A percentile compares a stretch with the other conserved stretches of the same genome.
Conservation (phyloP, 2,329 filamentous ascomycete species). For the Aureobasidium sp. region DNA sequence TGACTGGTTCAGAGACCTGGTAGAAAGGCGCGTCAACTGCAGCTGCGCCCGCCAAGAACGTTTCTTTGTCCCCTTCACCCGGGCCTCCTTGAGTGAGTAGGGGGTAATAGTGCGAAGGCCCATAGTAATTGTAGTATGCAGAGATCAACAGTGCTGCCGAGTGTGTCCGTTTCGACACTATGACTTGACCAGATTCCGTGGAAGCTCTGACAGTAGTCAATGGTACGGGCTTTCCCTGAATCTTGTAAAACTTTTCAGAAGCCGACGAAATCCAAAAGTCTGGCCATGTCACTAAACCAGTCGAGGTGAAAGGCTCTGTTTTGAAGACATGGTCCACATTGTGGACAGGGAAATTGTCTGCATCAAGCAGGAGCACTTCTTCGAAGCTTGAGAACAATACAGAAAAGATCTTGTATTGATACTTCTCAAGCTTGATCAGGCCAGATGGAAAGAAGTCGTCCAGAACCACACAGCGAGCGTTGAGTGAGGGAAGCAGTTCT, state of each 20-base stretch:
- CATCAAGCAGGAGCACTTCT: conserved; percentile 44
- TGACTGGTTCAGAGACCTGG: conserved; percentile 28
- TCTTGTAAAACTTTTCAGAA: conserved; percentile 34
- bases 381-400: conserved; percentile 46
- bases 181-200: conserved; percentile 40
- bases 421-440: conserved; percentile 33
- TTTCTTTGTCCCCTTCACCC: conserved; percentile 48
- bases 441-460: conserved; percentile 32
- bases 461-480: conserved; percentile 39
- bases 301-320: conserved; percentile 35
- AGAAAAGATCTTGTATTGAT: conserved; percentile 44
- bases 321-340: conserved; percentile 36
- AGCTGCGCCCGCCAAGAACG: conserved; percentile 41
- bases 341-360: conserved; percentile 40
- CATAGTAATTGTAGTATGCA: conserved; percentile 45
- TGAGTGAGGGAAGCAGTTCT: conserved; percentile 37
- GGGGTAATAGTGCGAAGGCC: conserved; percentile 40
- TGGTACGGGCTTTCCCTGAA: conserved; percentile 30
- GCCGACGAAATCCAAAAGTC: conserved; percentile 41
- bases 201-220: conserved; percentile 22
- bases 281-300: conserved; percentile 41
- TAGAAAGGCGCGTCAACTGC: conserved; percentile 36
- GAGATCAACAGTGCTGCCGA: conserved; percentile 38
- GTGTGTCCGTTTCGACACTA: conserved; percentile 40
- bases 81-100: conserved; percentile 41